A percentile compares a stretch with the other conserved stretches of the same genome.
Conservation (phyloP, 495 filamentous ascomycete genomes). For the Mytilinidion resinicola region DNA sequence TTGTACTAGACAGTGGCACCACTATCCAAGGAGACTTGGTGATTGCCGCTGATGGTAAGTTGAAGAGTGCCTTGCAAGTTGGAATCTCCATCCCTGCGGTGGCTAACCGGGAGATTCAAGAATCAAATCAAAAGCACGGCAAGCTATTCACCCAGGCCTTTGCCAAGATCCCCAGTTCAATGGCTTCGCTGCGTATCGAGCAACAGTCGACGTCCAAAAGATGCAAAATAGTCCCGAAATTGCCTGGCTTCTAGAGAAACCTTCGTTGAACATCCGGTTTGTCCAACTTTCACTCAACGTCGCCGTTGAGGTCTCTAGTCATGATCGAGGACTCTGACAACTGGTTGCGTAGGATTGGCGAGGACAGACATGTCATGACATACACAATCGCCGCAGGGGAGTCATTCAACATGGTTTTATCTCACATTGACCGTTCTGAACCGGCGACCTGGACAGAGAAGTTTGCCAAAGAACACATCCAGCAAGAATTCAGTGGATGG, state of each 20-base stretch:
- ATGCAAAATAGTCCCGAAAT: conserved; percentile 38
- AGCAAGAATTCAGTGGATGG: conserved; percentile 14
- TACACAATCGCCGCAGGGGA: conserved; percentile 10
- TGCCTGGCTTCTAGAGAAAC: conserved; percentile 39
- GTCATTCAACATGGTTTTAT: conserved; percentile 16
- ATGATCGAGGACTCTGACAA: neutral
- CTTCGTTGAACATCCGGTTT: conserved; percentile 41
- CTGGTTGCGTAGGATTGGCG: conserved; percentile 6
- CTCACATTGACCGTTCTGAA: conserved; percentile 8
- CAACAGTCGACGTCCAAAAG: conserved; percentile 38
- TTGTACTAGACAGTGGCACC: neutral
- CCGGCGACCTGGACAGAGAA: conserved; percentile 1
- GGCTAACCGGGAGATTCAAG: conserved; percentile 16
- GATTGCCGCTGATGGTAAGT: conserved; percentile 11
- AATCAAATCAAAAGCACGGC: conserved; percentile 36
- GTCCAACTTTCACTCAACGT: neutral
- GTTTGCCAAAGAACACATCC: conserved; percentile 12
- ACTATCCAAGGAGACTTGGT: conserved; percentile 4
- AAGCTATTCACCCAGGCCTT: conserved; percentile 21
- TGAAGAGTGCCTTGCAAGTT: neutral
- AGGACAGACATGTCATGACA: conserved; percentile 11
- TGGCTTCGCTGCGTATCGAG: conserved; percentile 41
- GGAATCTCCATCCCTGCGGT: neutral
- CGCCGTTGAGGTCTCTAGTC: neutral
- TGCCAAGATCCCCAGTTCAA: conserved; percentile 23